Evolutionary conservation across 129 eudicot species (phyloP).

Genomic region (Arctium lappa): DNA sequence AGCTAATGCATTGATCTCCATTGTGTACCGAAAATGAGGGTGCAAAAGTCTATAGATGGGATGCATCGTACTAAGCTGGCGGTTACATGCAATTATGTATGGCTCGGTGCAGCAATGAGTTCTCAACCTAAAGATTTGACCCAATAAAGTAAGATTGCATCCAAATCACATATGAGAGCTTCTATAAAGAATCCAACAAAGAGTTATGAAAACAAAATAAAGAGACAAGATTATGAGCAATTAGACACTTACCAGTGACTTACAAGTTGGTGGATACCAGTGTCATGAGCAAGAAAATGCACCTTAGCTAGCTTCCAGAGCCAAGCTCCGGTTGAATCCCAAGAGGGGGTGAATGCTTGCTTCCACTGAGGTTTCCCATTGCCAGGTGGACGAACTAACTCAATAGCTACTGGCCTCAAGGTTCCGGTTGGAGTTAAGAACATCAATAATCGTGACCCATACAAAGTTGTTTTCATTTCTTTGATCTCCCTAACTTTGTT

Average conservation of each 20-base stretch:
- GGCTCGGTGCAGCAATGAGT: constrained; percentile 43
- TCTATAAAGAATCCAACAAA: neutral
- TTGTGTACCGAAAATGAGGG: constrained; percentile 37
- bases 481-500: constrained; percentile 50
- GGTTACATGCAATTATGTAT: constrained; percentile 37
- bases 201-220: neutral
- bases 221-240: neutral
- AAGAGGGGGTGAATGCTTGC: constrained; percentile 34
- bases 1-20: constrained; percentile 37
- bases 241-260: constrained; percentile 56
- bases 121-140: constrained; percentile 29
- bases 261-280: constrained; percentile 52
- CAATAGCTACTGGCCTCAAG: constrained; percentile 64
- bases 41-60: constrained; percentile 33
- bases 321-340: constrained; percentile 53
- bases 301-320: constrained; percentile 63
- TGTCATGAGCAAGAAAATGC: constrained; percentile 68
- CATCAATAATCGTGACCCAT: constrained; percentile 70
- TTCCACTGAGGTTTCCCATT: constrained; percentile 71
- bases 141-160: neutral
- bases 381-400: constrained; percentile 59
- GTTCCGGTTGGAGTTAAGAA: constrained; percentile 49
- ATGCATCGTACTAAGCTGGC: constrained; percentile 42
- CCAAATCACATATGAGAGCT: constrained; percentile 9
- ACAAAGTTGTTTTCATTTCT: constrained; percentile 44